These are phyloP conservation scores for Trichoderma guizhouense DNA, from an alignment of 2,329 filamentous ascomycete genomes.

Conservation along the genomic window DNA sequence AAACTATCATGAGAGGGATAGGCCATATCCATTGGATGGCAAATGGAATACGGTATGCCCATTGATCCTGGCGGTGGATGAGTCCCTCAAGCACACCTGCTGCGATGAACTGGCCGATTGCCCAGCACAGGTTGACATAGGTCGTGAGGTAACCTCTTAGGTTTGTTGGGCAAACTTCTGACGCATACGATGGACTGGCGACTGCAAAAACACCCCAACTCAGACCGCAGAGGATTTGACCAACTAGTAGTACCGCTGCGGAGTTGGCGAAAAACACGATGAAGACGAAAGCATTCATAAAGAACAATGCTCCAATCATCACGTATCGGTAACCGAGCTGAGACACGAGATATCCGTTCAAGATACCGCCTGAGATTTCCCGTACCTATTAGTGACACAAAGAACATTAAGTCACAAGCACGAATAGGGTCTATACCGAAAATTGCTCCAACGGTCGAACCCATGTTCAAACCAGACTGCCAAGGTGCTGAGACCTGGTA, in stretches of 20 bases:
- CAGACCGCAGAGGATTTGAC: conserved; percentile 45
- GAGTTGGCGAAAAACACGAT: conserved; percentile 44
- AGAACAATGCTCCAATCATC: conserved; percentile 33
- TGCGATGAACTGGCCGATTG: conserved; percentile 44
- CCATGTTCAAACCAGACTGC: conserved; percentile 49
- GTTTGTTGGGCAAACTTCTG: conserved; percentile 38
- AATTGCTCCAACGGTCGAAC: conserved; percentile 44
- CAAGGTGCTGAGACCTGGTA: conserved; percentile 45
- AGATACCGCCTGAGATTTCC: conserved; percentile 22
- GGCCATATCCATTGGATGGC: conserved; percentile 19
- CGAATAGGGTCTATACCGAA: conserved; percentile 32
- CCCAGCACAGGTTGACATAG: conserved; percentile 47
- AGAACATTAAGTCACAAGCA: conserved; percentile 17
- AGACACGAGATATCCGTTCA: conserved; percentile 15
- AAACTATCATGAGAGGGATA: conserved; percentile 26
- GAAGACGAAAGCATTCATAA: conserved; percentile 43
- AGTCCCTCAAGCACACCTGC: conserved; percentile 30
- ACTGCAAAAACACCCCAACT: conserved; percentile 46
- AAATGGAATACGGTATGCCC: conserved; percentile 44
- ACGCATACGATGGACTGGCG: conserved; percentile 47
- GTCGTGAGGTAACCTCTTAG: conserved; percentile 44
- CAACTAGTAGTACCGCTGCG: conserved; percentile 37
- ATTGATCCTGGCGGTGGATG: conserved; percentile 34
- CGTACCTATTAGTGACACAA: conserved; percentile 21
- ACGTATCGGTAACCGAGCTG: conserved; percentile 41